A percentile compares a stretch with the other conserved stretches of the same genome.
Conservation (phyloP, 2,329 filamentous ascomycete genomes). For the Xylariaceae sp. region DNA sequence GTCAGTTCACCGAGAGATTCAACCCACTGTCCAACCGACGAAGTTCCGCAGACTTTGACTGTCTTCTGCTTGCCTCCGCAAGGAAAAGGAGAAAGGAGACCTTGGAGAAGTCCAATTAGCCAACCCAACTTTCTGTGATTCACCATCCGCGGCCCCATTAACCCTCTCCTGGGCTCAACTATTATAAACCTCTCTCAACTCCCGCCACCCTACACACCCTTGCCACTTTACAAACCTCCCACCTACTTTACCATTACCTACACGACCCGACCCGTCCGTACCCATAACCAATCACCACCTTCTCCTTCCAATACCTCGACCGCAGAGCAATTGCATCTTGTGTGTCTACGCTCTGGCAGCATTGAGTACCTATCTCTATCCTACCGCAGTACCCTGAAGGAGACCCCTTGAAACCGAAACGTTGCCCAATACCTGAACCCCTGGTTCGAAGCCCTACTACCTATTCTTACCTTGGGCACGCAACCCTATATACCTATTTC, state of each 20-base stretch:
- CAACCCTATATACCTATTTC: slow-evolving; percentile 5
- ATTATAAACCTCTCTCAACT: slow-evolving; percentile 8
- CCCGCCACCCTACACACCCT: not conserved
- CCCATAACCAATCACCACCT: not conserved
- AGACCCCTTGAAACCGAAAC: no score
- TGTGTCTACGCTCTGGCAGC: no score
- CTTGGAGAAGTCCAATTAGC: slow-evolving; percentile 31
- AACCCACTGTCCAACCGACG: slow-evolving; percentile 58
- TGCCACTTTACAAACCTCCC: not conserved
- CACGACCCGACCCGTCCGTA: not conserved
- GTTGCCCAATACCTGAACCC: no score
- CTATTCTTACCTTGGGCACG: no score
- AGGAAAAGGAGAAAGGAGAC: slow-evolving; percentile 21
- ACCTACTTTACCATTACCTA: not conserved
- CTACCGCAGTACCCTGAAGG: not conserved
- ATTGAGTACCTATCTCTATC: no score
- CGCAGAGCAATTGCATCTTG: no score
- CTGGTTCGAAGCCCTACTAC: no score
- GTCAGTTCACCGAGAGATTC: slow-evolving; percentile 75
- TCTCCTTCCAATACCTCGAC: no score
- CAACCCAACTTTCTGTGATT: slow-evolving; percentile 26
- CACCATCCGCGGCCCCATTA: slow-evolving; percentile 17
- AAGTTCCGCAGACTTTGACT: slow-evolving; percentile 56
- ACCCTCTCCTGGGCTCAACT: slow-evolving; percentile 13
- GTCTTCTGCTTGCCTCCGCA: slow-evolving; percentile 34